These are phyloP conservation scores for Cladorrhinum samala DNA, from an alignment of 495 filamentous ascomycete genomes.

Conservation along the genomic window DNA sequence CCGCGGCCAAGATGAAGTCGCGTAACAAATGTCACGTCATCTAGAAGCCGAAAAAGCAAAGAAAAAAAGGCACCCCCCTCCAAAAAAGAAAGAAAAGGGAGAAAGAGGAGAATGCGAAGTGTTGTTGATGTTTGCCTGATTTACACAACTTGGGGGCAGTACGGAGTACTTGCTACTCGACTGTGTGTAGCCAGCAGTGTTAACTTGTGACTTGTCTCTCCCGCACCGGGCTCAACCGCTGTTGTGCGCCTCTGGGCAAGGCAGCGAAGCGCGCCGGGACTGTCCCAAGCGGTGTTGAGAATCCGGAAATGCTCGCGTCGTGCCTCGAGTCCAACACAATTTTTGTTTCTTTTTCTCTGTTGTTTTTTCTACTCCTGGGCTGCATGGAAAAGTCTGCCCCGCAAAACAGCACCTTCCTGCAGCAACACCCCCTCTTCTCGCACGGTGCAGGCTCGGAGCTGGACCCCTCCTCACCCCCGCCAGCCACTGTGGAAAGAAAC, in stretches of 20 bases:
- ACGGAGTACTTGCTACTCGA: no score
- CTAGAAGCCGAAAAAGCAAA: slow-evolving; percentile 7
- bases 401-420: slow-evolving; percentile 12
- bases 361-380: slow-evolving; percentile 4
- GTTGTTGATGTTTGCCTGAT: background rate
- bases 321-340: no score
- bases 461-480: slow-evolving; percentile 20
- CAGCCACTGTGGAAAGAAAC: slow-evolving; percentile 19
- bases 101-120: background rate
- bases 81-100: background rate
- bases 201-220: background rate
- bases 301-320: background rate
- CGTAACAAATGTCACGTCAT: slow-evolving; percentile 19
- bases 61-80: background rate
- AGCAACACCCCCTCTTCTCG: slow-evolving; percentile 13
- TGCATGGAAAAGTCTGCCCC: slow-evolving; percentile 9
- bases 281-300: background rate
- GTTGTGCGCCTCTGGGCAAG: background rate
- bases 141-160: no score
- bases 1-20: background rate
- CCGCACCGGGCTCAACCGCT: background rate
- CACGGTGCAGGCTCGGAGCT: slow-evolving; percentile 9
- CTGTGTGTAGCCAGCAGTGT: background rate
- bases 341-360: slow-evolving; percentile 8
- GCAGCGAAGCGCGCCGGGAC: background rate